Evolutionary conservation across 1,139 yeast genomes (phyloP), one percentile per base, ranked within the genome.

Genomic region (Arxiozyma telluris): DNA sequence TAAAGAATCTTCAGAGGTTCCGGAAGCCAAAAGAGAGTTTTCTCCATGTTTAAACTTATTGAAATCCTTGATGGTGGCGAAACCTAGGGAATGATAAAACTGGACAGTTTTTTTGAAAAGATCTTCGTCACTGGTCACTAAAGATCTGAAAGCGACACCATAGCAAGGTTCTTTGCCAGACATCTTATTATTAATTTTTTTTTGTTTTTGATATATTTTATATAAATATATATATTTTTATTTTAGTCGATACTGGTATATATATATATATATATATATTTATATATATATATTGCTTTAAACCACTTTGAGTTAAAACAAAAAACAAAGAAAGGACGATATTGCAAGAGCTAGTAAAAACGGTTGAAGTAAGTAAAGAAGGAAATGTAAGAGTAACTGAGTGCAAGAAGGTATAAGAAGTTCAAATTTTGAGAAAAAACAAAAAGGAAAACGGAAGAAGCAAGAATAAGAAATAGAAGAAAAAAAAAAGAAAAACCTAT

Each of bases 1-100:
- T 52, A 82, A 64, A 0, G 90, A 84, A 59, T 83, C 87, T 56
- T 74, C 75, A 22, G 88, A 79, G 47, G 85, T 74, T 4, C 91
- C 91, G 15, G 66, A 46, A 58, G 62, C 49, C 59, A 69, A 44
- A 51, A 59, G 11, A 66, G 69, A 44, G 71, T 73, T 60, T 56
- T 70, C 58, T 59, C 61, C 57, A 66, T 65, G 57, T 58, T 67
- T 46, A 74, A 71, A 54, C 72, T 76, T 59, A 65, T 71, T 64
- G 74, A 73, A 65, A 76, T 77, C 65, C 79, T 83, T 81, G 53
- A 82, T 76, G 44, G 81, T 72, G 44, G 78, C 71, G 65, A 84
- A 84, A 30, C 89, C 89, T 53, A 84, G 71, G 21, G 68, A 58
- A 58, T 70, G 72, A 70, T 85, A 86, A 69, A 82, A 86, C 20